Percentiles rank a stretch among this genome's conserved stretches.
phyloP scores from a whole-genome alignment of 306 rosid genomes.

The Pyrus communis region DNA sequence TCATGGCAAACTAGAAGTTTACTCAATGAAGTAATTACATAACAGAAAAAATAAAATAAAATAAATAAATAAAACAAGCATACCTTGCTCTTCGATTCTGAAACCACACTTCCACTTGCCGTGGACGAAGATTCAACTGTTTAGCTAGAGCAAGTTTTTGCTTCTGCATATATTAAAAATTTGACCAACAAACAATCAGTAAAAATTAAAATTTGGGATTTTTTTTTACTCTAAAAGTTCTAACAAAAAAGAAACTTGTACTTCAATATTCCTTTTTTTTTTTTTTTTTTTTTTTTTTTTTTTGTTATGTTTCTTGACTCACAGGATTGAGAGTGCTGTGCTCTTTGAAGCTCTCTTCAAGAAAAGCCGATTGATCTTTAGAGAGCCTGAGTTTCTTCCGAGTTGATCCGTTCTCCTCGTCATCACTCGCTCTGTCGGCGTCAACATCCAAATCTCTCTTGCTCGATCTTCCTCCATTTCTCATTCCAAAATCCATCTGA shows the following conservation, averaged over 20 bases:
- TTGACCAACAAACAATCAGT: background rate
- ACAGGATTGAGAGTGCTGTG: conserved; percentile 93
- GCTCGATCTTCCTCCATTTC: conserved; percentile 23
- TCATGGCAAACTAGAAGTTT: too few relatives aligned
- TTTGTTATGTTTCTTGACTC: background rate
- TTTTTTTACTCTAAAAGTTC: background rate
- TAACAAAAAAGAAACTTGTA: background rate
- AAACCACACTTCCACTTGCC: conserved; percentile 99
- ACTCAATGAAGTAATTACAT: background rate
- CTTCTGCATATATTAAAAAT: conserved; percentile 39
- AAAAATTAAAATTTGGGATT: background rate
- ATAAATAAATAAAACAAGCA: background rate
- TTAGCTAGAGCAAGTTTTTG: conserved; percentile 81
- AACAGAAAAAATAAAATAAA: background rate
- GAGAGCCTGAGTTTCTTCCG: conserved; percentile 90
- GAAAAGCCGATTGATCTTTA: conserved; percentile 83
- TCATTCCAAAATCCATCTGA: conserved; percentile 54
- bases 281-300: too few relatives aligned
- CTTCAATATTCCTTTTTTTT: background rate
- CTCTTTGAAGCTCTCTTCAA: conserved; percentile 89
- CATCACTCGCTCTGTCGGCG: conserved; percentile 60
- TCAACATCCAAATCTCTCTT: conserved; percentile 57
- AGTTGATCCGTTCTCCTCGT: conserved; percentile 72
- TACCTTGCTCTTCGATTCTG: conserved; percentile 99
- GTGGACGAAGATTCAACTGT: conserved; percentile 82